A percentile compares a stretch with the other conserved stretches of the same genome.
phyloP scores from a whole-genome alignment of 345 rosid species.

The Crucihimalaya himalaica region DNA sequence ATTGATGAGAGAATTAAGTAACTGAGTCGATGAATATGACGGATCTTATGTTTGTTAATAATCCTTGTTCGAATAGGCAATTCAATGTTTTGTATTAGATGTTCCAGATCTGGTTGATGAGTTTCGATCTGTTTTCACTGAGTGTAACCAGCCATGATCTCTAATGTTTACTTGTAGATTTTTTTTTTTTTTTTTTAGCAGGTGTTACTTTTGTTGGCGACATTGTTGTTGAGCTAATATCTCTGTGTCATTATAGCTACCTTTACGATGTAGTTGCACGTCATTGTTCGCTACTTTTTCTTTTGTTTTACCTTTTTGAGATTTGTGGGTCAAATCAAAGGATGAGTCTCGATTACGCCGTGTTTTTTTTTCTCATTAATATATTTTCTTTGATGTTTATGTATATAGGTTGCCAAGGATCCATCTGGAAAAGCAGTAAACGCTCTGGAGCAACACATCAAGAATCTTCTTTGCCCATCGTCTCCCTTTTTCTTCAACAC shows the following conservation, averaged over 20 bases:
- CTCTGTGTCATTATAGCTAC: slow-evolving; percentile 20
- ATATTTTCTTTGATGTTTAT: neutral
- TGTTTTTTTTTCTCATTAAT: neutral
- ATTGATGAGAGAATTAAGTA: neutral
- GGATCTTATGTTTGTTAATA: slow-evolving; percentile 18
- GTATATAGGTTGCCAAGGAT: slow-evolving; percentile 80
- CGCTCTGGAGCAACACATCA: slow-evolving; percentile 95
- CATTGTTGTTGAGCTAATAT: slow-evolving; percentile 21
- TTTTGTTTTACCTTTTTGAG: neutral
- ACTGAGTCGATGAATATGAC: neutral
- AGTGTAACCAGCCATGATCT: neutral
- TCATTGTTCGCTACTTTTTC: slow-evolving; percentile 13
- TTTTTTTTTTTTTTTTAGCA: neutral
- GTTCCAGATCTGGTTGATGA: slow-evolving; percentile 4
- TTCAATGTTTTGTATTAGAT: neutral
- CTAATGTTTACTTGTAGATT: neutral
- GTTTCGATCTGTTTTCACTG: slow-evolving; percentile 20
- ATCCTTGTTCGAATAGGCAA: neutral
- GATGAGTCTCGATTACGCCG: slow-evolving; percentile 3
- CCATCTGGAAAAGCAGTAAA: slow-evolving; percentile 80
- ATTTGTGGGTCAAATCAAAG: slow-evolving; percentile 18
- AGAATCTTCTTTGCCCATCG: slow-evolving; percentile 84
- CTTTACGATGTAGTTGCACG: slow-evolving; percentile 28
- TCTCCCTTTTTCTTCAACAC: slow-evolving; percentile 97
- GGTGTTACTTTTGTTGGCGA: neutral